Base-by-base conservation (phyloP, 2,329 filamentous ascomycete genomes). In the Aspergillus proliferans region DNA sequence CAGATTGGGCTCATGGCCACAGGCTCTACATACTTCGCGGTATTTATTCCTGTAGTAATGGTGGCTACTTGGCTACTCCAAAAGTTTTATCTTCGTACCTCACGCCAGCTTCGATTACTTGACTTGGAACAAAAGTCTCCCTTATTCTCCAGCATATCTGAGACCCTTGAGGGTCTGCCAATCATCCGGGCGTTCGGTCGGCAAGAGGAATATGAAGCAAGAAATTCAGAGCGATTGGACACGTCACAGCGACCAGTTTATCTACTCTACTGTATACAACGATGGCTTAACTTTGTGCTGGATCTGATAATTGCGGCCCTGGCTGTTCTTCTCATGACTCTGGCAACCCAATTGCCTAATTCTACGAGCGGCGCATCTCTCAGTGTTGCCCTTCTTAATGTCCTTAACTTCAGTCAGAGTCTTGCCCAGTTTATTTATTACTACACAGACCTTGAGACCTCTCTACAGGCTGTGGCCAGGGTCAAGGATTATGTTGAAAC, bases 391-490 rank as follows among this genome's bases (percentile, higher is more conserved):
- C 57, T 79, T 10, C 59, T 73, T 19, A 73, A 73, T 43, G 66
- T 77, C 22, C 64, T 78, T n/a, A 56, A 65, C 3, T 74, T 79
- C 53, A 76, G 70, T 22, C 61, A 69, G 39, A 67, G 64, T 47
- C 57, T 78, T 42, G 71, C 70, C 18, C 54, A 69, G 4, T 58
- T 76, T 12, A 64, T 76, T n/a, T 55, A 64, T 19, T 68, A 64
- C n/a, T 80, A 76, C 76, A 79, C 76, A 0, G 62, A 67, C 28
- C 61, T 81, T 4, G 79, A 81, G 55, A 80, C 76, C 0, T 72
- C 72, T 9, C 68, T 81, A 26, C 77, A 77, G 9, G 76, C 76
- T 8, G 50, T 62, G 6, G 46, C 57, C 5, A 49, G 59, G 9
- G 44, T 60, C 2, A 50, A 50, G 10, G 19, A 48, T 15, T 60